These are phyloP conservation scores for Saccharomyces hybrid DNA, from an alignment of 1,139 yeast genomes.

Conservation along the genomic window DNA sequence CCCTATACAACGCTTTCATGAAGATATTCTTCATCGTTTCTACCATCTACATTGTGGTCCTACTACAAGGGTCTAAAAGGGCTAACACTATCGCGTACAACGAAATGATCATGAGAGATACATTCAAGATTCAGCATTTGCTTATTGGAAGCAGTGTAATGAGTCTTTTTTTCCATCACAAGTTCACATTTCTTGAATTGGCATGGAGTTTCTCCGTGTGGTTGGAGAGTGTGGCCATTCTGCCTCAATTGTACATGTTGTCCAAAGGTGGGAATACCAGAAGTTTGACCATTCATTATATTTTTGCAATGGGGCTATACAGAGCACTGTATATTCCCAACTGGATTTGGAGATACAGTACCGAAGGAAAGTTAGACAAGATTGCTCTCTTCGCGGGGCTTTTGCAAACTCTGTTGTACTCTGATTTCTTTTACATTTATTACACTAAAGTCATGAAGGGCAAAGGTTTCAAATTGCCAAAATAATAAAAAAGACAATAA, in stretches of 20 bases:
- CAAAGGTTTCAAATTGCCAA: slow-evolving; percentile 72
- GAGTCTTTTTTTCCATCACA: slow-evolving; percentile 59
- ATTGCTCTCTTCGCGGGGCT: slow-evolving; percentile 73
- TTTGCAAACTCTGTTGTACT: slow-evolving; percentile 76
- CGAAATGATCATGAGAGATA: slow-evolving; percentile 58
- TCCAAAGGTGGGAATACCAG: slow-evolving; percentile 89
- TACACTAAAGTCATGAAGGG: slow-evolving; percentile 80
- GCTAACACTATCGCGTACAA: slow-evolving; percentile 46
- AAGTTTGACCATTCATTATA: slow-evolving; percentile 81
- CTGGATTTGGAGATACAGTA: slow-evolving; percentile 82
- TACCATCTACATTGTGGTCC: slow-evolving; percentile 64
- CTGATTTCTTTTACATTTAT: slow-evolving; percentile 91
- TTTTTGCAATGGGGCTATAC: slow-evolving; percentile 85
- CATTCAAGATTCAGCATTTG: slow-evolving; percentile 68
- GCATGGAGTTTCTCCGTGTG: slow-evolving; percentile 74
- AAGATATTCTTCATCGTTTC: slow-evolving; percentile 72
- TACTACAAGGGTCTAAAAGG: slow-evolving; percentile 44
- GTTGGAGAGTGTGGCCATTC: slow-evolving; percentile 84
- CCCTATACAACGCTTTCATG: slow-evolving; percentile 72
- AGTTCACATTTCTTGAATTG: slow-evolving; percentile 54
- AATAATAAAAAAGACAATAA: slow-evolving; percentile 30
- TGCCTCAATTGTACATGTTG: slow-evolving; percentile 85
- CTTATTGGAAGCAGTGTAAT: slow-evolving; percentile 54
- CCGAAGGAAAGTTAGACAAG: slow-evolving; percentile 57
- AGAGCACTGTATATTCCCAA: slow-evolving; percentile 85